These are phyloP conservation scores for Russula compacta DNA, from an alignment of 768 basidiomycete genomes.

Conservation along the genomic window DNA sequence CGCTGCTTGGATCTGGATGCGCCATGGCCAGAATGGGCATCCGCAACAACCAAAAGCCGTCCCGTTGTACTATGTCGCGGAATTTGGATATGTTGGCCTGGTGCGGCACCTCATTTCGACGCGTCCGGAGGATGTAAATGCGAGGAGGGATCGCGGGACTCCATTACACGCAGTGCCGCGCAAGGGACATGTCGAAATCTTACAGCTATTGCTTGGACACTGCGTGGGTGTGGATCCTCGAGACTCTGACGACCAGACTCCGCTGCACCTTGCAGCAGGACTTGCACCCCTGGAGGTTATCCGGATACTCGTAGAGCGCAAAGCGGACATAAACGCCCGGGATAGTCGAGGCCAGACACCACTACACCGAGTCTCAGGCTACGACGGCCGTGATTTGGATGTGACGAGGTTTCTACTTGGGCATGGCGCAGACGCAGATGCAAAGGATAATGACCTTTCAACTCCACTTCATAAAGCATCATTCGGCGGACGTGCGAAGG, in stretches of 20 bases:
- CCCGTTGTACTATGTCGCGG: neutral
- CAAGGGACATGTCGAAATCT: neutral
- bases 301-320: neutral
- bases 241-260: neutral
- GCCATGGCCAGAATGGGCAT: neutral
- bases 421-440: too few species aligned
- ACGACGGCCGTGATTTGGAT: neutral
- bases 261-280: neutral
- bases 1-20: neutral
- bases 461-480: neutral
- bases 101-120: neutral
- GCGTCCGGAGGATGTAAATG: neutral
- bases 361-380: neutral
- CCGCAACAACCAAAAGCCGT: neutral
- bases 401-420: neutral
- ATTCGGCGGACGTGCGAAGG: neutral
- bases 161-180: neutral
- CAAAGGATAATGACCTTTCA: too few species aligned
- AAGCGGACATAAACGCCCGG: neutral
- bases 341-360: neutral
- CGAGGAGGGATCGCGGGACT: neutral
- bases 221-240: neutral
- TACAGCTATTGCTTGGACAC: neutral
- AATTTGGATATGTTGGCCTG: neutral
- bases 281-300: too few species aligned